A percentile compares a stretch with the other conserved stretches of the same genome.
These are phyloP conservation scores for Crithidia bombi DNA, from an alignment of 208 protist genomes.

Conservation along the genomic window DNA sequence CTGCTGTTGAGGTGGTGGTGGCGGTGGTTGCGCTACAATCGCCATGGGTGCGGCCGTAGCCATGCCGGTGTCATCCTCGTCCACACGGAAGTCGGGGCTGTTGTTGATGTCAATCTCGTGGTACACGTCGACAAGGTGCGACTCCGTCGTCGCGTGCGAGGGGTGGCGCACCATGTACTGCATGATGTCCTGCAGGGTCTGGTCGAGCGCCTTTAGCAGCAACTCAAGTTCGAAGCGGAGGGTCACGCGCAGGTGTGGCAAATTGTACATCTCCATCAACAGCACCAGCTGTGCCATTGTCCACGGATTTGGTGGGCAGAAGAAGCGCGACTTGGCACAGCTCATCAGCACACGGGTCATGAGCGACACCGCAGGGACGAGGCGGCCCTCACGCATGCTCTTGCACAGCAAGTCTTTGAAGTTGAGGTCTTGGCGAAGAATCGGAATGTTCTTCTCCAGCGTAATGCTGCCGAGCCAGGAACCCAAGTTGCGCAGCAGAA, in stretches of 20 bases:
- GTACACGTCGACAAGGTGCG: constrained; percentile 61
- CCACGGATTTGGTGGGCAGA: constrained; percentile 98
- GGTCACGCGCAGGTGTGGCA: constrained; percentile 96
- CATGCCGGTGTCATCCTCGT: constrained; percentile 42
- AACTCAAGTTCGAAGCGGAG: constrained; percentile 98
- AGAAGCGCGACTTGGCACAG: constrained; percentile 93
- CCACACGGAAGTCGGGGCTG: constrained; percentile 84
- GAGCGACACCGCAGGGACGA: constrained; percentile 97
- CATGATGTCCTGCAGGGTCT: constrained; percentile 61
- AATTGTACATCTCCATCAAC: constrained; percentile 95
- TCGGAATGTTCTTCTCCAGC: constrained; percentile 97
- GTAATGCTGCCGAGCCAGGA: constrained; percentile 98
- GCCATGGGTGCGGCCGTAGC: constrained; percentile 18
- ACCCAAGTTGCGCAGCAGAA: constrained; percentile 98
- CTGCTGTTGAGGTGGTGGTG: constrained; percentile 18
- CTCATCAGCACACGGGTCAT: constrained; percentile 93
- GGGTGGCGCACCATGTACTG: constrained; percentile 55
- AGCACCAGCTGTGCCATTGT: constrained; percentile 95
- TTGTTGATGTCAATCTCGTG: constrained; percentile 68
- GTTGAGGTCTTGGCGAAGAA: constrained; percentile 94
- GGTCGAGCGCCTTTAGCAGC: constrained; percentile 81
- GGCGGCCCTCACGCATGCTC: constrained; percentile 92
- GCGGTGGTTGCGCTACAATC: constrained; percentile 11
- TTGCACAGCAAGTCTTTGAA: constrained; percentile 96
- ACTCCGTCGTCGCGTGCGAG: constrained; percentile 41